Conservation (phyloP, 2,329 filamentous ascomycete species). For the Cordyceps cicadae region DNA sequence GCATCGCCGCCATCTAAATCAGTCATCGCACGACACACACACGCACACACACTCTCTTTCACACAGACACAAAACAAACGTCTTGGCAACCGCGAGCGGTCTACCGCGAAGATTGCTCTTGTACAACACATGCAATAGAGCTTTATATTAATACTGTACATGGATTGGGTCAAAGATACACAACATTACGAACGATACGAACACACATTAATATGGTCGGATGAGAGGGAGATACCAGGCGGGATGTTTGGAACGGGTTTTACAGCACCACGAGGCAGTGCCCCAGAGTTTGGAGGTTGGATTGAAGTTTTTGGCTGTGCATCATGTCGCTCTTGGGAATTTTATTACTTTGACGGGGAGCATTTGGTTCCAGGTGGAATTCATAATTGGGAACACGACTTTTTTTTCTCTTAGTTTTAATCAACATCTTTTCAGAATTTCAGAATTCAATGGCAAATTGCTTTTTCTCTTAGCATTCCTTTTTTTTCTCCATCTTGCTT, state of each 20-base stretch:
- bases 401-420: neutral
- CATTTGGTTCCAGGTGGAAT: neutral
- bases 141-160: slow-evolving; percentile 13
- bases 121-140: slow-evolving; percentile 9
- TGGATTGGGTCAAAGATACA: slow-evolving; percentile 19
- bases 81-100: neutral
- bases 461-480: neutral
- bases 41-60: too few relatives aligned
- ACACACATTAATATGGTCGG: slow-evolving; percentile 10
- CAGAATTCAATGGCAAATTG: neutral
- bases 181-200: slow-evolving; percentile 17
- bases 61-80: too few relatives aligned
- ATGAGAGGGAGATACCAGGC: slow-evolving; percentile 5
- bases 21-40: slow-evolving; percentile 12
- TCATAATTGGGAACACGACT: neutral
- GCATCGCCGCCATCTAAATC: slow-evolving; percentile 46
- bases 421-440: neutral
- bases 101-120: slow-evolving; percentile 3
- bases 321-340: neutral
- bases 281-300: slow-evolving; percentile 1
- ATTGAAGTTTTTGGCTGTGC: neutral
- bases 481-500: neutral
- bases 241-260: slow-evolving; percentile 2
- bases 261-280: slow-evolving; percentile 11
- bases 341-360: neutral